Conservation (phyloP, 345 rosid genomes). For the Leavenworthia alabamica region DNA sequence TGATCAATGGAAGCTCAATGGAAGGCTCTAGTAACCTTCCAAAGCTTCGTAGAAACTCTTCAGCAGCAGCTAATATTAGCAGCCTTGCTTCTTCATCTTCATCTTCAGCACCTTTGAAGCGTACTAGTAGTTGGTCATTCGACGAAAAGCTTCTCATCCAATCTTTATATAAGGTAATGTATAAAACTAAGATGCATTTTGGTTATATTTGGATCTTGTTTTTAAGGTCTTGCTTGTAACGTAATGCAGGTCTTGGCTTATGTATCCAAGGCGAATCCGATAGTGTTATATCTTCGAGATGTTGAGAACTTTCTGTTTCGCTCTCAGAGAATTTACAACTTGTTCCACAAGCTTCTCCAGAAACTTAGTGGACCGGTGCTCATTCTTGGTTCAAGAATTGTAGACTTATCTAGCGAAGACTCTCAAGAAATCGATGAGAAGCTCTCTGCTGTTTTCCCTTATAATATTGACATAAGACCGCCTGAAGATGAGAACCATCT, state of each 20-base stretch:
- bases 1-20: slow-evolving; percentile 32
- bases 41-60: slow-evolving; percentile 64
- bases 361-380: slow-evolving; percentile 73
- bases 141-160: slow-evolving; percentile 84
- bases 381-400: slow-evolving; percentile 73
- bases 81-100: slow-evolving; percentile 42
- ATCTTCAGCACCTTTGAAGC: slow-evolving; percentile 59
- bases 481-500: slow-evolving; percentile 74
- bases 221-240: neutral
- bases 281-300: slow-evolving; percentile 80
- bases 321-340: slow-evolving; percentile 57
- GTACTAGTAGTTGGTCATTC: slow-evolving; percentile 66
- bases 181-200: neutral
- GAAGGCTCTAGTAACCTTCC: slow-evolving; percentile 45
- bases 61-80: slow-evolving; percentile 59
- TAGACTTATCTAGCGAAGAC: slow-evolving; percentile 40
- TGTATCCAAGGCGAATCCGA: slow-evolving; percentile 69
- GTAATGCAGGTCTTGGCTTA: slow-evolving; percentile 58
- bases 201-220: neutral
- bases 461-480: slow-evolving; percentile 78
- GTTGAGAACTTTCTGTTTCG: slow-evolving; percentile 54
- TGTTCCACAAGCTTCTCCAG: slow-evolving; percentile 72
- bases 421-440: slow-evolving; percentile 55
- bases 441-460: slow-evolving; percentile 67
- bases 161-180: slow-evolving; percentile 67